Base-by-base conservation (phyloP, 2,329 filamentous ascomycete genomes). In the Hypomyces rosellus region DNA sequence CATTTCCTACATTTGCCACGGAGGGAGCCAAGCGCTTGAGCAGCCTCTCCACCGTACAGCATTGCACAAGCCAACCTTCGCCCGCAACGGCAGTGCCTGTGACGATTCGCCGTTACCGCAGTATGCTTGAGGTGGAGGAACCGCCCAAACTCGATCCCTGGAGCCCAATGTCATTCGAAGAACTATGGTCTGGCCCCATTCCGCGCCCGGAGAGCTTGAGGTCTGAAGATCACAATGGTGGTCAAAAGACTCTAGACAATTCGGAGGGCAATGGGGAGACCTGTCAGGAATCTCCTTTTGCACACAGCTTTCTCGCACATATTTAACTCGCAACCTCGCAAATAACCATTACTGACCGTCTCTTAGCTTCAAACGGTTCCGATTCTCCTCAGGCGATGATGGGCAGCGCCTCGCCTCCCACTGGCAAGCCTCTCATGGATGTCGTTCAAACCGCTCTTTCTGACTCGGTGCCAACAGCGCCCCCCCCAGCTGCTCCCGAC, bases 111-210 rank as follows among this genome's bases (percentile, higher is more conserved):
- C 67, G 68, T 40, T 77, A 73, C 56, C 71, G 74, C 52, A 81
- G 76, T 62, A 77, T 81, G 77, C 67, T 80, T 16, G 72, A 77
- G 42, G 66, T 80, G 15, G 76, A 77, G 41, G 69, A 71, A 25
- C 69, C 73, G 2, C 75, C 76, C 12, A 74, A 57, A 51, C 65
- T 79, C 20, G 68, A 64, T 7, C 66, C 71, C 4, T 63, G 70
- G 54, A 69, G 68, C 46, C 70, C 71, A 34, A 67, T 77, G 55
- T 69, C 68, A 11, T 75, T 73, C 57, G 72, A 74, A 20, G 75
- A 77, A 62, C 68, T 79, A 42, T 73, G 72, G 51, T 55, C 66
- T 51, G 42, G 52, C 14, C 45, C 51, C 40, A 51, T 51, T 16
- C 34, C 16, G 9, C 40, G 25, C 18, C 50, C 11, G 13, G 37